These are phyloP conservation scores for Aspergillus texensis DNA, from an alignment of 2,329 filamentous ascomycete species.

Conservation along the genomic window DNA sequence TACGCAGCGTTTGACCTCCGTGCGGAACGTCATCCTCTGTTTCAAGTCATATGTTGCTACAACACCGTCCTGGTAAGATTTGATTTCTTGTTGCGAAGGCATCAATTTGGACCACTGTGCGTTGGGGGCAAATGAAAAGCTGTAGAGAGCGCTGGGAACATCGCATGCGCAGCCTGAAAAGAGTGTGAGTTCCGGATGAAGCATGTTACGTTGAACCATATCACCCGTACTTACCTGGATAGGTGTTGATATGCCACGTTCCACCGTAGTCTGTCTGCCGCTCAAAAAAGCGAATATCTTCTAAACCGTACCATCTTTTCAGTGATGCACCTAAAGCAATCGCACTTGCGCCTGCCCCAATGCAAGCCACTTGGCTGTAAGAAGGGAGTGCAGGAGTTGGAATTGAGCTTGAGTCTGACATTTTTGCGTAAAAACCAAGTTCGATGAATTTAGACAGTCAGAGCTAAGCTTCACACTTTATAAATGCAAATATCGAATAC, in stretches of 20 bases:
- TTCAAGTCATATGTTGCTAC: constrained; percentile 44
- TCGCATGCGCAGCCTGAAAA: no score
- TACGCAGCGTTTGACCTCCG: constrained; percentile 26
- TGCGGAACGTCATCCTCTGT: no score
- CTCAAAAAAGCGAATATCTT: constrained; percentile 64
- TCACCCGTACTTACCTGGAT: constrained; percentile 48
- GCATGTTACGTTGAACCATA: constrained; percentile 42
- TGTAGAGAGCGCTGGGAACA: constrained; percentile 18
- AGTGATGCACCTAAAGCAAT: constrained; percentile 63
- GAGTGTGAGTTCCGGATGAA: no score
- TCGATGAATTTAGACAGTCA: no score
- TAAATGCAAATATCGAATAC: no score
- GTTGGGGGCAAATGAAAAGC: constrained; percentile 57
- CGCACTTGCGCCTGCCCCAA: constrained; percentile 31
- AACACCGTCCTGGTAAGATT: constrained; percentile 53
- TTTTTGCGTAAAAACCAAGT: no score
- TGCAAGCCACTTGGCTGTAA: constrained; percentile 3
- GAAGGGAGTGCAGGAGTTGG: no score
- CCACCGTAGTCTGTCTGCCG: constrained; percentile 58
- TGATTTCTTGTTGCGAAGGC: constrained; percentile 53
- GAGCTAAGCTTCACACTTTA: no score
- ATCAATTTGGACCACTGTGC: constrained; percentile 53
- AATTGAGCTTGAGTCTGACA: no score
- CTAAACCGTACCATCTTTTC: constrained; percentile 58
- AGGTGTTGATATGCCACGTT: constrained; percentile 65